A percentile compares a stretch with the other conserved stretches of the same genome.
Conservation (phyloP, 116 monocot species). For the Dioscorea cayenensis region DNA sequence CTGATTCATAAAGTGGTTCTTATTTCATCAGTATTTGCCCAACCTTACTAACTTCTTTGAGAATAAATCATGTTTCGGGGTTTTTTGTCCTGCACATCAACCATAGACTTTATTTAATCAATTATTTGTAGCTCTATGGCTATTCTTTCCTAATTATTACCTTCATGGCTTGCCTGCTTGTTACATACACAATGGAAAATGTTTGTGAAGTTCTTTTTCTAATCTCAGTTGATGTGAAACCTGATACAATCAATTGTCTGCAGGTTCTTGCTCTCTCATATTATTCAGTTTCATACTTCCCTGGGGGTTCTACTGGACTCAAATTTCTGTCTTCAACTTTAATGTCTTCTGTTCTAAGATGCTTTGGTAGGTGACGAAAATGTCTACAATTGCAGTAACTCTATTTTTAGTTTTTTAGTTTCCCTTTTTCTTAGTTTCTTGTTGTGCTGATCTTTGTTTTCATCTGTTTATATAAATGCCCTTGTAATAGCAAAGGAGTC, state of each 20-base stretch:
- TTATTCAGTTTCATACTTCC: constrained; percentile 88
- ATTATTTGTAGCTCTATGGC: not conserved
- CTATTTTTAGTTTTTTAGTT: too few species aligned
- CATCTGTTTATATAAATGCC: not conserved
- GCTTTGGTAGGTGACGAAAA: constrained; percentile 73
- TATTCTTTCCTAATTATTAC: not conserved
- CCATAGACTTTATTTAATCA: not conserved
- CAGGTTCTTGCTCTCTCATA: constrained; percentile 91
- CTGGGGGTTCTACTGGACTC: constrained; percentile 82
- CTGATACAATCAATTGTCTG: not conserved
- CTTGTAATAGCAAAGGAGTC: not conserved
- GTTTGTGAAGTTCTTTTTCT: too few species aligned
- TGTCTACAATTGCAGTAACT: not conserved
- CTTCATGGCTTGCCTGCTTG: not conserved
- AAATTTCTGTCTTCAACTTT: constrained; percentile 72
- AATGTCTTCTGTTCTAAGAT: constrained; percentile 54
- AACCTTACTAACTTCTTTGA: too few species aligned
- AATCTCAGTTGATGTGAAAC: not conserved
- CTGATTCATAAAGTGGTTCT: not conserved
- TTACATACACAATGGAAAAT: not conserved
- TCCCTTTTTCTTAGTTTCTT: not conserved
- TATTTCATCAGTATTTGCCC: too few species aligned
- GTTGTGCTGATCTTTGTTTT: not conserved
- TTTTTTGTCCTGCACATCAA: not conserved
- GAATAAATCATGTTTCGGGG: too few species aligned